phyloP scores from a whole-genome alignment of 345 rosid genomes.

The Populus simonii region DNA sequence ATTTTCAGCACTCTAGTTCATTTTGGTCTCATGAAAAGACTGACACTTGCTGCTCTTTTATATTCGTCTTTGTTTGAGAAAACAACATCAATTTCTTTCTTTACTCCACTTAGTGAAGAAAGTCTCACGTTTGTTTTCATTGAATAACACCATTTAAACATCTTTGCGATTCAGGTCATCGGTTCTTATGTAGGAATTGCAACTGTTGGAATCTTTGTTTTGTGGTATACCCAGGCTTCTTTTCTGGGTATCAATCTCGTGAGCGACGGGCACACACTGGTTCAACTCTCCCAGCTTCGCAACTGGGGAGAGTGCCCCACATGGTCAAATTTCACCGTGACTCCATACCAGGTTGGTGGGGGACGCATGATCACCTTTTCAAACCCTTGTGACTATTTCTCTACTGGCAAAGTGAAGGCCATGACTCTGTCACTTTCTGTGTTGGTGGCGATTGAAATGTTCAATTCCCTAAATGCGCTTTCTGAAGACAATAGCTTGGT shows the following conservation, averaged over 20 bases:
- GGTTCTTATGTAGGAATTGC: slow-evolving; percentile 95
- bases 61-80: not conserved
- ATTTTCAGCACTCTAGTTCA: not conserved
- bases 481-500: slow-evolving; percentile 84
- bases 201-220: slow-evolving; percentile 77
- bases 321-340: slow-evolving; percentile 74
- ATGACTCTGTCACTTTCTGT: slow-evolving; percentile 86
- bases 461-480: slow-evolving; percentile 82
- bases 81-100: not conserved
- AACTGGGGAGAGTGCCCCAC: slow-evolving; percentile 72
- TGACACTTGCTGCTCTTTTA: not conserved
- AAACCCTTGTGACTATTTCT: slow-evolving; percentile 84
- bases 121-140: not conserved
- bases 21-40: not conserved
- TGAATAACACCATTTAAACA: not conserved
- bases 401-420: slow-evolving; percentile 76
- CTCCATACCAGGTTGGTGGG: slow-evolving; percentile 54
- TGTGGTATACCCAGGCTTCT: slow-evolving; percentile 87
- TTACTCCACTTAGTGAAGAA: not conserved
- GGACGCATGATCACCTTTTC: slow-evolving; percentile 51
- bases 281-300: slow-evolving; percentile 64
- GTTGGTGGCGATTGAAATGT: slow-evolving; percentile 87
- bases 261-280: slow-evolving; percentile 73
- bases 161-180: slow-evolving; percentile 49
- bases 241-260: slow-evolving; percentile 69